Evolutionary conservation across 164 flowering plant genomes (phyloP).

Genomic region (Sedum album): DNA sequence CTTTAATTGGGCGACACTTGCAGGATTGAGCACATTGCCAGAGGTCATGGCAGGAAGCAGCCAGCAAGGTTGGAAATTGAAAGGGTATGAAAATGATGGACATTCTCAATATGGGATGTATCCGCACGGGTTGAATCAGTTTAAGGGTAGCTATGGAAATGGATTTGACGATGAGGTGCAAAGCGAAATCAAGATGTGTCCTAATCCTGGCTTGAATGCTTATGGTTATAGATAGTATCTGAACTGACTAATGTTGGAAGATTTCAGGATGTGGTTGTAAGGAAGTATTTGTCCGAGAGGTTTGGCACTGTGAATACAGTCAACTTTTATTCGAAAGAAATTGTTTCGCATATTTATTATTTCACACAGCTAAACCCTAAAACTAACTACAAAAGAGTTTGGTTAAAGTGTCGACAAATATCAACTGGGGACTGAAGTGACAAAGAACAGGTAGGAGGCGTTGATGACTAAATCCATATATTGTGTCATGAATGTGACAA

Average conservation of each 20-base stretch:
- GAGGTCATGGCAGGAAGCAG: not conserved
- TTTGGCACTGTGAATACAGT: too few relatives aligned
- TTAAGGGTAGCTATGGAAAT: not conserved
- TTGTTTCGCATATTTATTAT: too few relatives aligned
- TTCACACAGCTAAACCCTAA: too few relatives aligned
- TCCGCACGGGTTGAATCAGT: constrained; percentile 11
- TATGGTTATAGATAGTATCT: not conserved
- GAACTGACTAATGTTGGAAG: not conserved
- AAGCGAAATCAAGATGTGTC: constrained; percentile 25
- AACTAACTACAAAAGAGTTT: too few relatives aligned
- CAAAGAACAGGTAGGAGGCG: too few relatives aligned
- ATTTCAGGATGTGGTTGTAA: not conserved
- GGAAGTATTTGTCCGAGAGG: too few relatives aligned
- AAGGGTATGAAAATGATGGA: constrained; percentile 12
- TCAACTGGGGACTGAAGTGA: too few relatives aligned
- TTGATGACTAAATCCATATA: too few relatives aligned
- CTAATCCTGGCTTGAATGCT: not conserved
- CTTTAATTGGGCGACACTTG: constrained; percentile 48
- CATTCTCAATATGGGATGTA: constrained; percentile 13
- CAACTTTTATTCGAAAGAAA: too few relatives aligned
- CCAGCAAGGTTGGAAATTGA: constrained; percentile 17
- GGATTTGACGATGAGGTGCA: constrained; percentile 52
- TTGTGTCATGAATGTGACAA: too few relatives aligned
- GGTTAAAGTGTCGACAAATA: too few relatives aligned
- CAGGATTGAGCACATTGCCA: constrained; percentile 22